phyloP scores from a whole-genome alignment of 108 stramenopile genomes.

The Parmales sp. region DNA sequence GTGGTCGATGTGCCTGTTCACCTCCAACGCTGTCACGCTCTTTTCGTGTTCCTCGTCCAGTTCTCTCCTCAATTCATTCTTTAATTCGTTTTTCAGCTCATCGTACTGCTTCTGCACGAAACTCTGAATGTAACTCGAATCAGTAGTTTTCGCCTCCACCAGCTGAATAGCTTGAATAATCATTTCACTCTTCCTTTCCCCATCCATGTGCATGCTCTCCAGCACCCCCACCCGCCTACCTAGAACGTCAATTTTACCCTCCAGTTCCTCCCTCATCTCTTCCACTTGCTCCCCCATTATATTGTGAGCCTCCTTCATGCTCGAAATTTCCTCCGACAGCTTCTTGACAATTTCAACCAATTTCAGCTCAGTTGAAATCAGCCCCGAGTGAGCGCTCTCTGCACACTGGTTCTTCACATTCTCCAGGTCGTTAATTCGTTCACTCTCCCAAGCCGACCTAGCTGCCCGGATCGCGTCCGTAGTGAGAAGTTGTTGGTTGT shows the following conservation, averaged over 20 bases:
- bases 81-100: not conserved
- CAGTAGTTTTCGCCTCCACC: not conserved
- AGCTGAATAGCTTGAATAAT: not conserved
- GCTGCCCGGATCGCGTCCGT: constrained; percentile 10
- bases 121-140: not conserved
- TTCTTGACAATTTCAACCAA: not conserved
- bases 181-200: not conserved
- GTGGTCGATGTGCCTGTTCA: constrained; percentile 10
- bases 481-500: not conserved
- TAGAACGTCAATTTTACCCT: too few species aligned
- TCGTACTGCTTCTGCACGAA: not conserved
- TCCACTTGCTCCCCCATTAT: not conserved
- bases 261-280: not conserved
- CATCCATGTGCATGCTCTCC: not conserved
- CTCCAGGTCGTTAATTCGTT: not conserved
- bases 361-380: not conserved
- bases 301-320: not conserved
- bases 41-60: not conserved
- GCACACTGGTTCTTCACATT: not conserved
- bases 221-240: not conserved
- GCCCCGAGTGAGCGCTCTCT: not conserved
- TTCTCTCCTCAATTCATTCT: not conserved
- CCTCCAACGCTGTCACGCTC: not conserved
- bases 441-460: not conserved
- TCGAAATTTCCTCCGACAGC: not conserved